Evolutionary conservation across 2,329 filamentous ascomycete genomes (phyloP).

Genomic region (Paecilomyces fulvus): DNA sequence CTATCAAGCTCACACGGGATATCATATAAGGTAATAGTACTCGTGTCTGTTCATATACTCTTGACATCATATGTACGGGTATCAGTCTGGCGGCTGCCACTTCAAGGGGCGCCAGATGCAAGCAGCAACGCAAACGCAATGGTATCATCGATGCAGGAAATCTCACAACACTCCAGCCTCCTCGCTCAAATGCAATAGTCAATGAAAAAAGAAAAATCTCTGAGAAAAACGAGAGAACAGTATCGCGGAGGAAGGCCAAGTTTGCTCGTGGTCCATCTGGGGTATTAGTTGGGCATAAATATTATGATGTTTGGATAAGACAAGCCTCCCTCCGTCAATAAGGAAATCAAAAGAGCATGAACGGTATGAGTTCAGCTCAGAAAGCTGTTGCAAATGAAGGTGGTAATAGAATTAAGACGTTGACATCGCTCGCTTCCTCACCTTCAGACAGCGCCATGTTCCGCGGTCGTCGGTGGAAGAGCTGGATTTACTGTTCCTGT

Average conservation of each 20-base stretch:
- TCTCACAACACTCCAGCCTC: neutral
- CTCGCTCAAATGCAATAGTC: neutral
- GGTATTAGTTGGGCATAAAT: neutral
- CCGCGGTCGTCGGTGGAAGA: neutral
- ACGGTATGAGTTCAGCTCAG: neutral
- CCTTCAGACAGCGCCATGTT: neutral
- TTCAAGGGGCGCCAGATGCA: neutral
- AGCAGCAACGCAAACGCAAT: neutral
- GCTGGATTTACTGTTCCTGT: neutral
- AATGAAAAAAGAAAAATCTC: neutral
- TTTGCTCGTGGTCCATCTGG: neutral
- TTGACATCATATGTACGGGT: neutral
- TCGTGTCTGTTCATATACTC: neutral
- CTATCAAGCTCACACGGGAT: neutral
- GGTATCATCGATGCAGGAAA: conserved; percentile 2
- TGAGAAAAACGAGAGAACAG: neutral
- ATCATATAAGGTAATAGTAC: neutral
- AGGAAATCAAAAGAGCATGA: neutral
- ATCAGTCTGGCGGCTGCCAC: conserved; percentile 1
- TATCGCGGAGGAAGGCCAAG: neutral
- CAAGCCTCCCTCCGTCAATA: neutral
- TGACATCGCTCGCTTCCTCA: neutral
- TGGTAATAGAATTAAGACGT: neutral
- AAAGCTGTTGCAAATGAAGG: neutral
- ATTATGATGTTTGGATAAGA: neutral